Evolutionary conservation across 2,329 filamentous ascomycete genomes (phyloP), one percentile per base, ranked within the genome.

Genomic region (Ophioceras dolichostomum): DNA sequence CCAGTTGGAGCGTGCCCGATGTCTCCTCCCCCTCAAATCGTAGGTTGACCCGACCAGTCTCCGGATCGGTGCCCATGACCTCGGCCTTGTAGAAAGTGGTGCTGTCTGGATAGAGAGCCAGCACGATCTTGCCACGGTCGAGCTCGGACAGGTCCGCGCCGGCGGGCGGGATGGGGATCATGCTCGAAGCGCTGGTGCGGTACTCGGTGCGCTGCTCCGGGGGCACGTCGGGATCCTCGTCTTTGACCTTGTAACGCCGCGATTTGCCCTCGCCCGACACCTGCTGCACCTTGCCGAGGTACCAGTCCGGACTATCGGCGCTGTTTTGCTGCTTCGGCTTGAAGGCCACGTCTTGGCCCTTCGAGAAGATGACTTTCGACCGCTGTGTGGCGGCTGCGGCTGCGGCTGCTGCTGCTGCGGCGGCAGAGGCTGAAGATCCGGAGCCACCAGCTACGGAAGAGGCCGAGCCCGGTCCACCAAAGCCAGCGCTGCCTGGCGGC

Each of bases 11-110:
- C 44, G 77, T 84, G 47, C 76, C 79, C 43, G 66, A 71, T 49
- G 80, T 80, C 52, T 85, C 81, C 48, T 87, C 82, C 12, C 83
- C 83, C 52, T 89, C 84, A 48, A 89, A 89, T 44, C 83, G 77
- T 45, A 89, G 62, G 39, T 72, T 71, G 30, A 80, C 75, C 42
- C 67, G 70, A 29, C 66, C 49, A 51, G 42, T 65, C 54, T 28
- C 40, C 3, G 62, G 62, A 39, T 79, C 64, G 65, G 73, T 78
- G 26, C 78, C 78, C 59, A 84, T 81, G 8, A 89, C 83, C 47
- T 87, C 82, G 2, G 84, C 84, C 53, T 83, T 79, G 55, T 91
- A 91, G 49, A 91, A 89, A 0, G 83, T 88, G 1, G 84, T 88
- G 1, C 84, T 89, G 48, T 86, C 79, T 0, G 84, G 84, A 50